phyloP scores from a whole-genome alignment of 148 eudicot species.

The Camellia lanceoleosa region DNA sequence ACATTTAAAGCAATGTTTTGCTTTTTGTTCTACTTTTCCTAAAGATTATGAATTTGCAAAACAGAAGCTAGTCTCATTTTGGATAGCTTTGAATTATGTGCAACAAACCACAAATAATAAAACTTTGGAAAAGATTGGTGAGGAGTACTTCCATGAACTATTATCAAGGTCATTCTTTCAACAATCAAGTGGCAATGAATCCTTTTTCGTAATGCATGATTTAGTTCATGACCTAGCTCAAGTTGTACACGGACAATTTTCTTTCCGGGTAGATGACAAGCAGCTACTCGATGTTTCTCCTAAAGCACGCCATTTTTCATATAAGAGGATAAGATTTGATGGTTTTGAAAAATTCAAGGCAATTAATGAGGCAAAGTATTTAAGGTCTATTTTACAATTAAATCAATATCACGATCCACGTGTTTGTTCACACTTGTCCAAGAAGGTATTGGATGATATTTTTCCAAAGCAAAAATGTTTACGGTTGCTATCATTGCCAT shows the following conservation, averaged over 20 bases:
- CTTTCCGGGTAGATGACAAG: background rate
- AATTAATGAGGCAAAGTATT: background rate
- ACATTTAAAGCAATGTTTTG: background rate
- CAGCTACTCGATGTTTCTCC: background rate
- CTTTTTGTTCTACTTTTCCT: background rate
- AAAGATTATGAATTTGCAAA: background rate
- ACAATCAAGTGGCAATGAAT: background rate
- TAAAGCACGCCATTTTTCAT: conserved; percentile 10
- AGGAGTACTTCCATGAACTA: background rate
- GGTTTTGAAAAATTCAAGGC: background rate
- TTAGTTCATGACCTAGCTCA: background rate
- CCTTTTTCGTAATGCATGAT: background rate
- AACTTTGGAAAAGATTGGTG: background rate
- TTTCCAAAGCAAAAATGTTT: background rate
- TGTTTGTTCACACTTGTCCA: too few species aligned
- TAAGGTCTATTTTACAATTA: conserved; percentile 16
- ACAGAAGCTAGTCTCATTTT: background rate
- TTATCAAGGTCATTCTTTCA: background rate
- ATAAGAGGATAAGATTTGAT: background rate
- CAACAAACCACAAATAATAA: background rate
- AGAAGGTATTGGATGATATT: background rate
- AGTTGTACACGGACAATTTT: background rate
- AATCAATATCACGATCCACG: background rate
- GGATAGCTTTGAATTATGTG: background rate
- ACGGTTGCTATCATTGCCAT: background rate